Conservation (phyloP, 805 yeast genomes). For the Saccharomycopsis babjevae region DNA sequence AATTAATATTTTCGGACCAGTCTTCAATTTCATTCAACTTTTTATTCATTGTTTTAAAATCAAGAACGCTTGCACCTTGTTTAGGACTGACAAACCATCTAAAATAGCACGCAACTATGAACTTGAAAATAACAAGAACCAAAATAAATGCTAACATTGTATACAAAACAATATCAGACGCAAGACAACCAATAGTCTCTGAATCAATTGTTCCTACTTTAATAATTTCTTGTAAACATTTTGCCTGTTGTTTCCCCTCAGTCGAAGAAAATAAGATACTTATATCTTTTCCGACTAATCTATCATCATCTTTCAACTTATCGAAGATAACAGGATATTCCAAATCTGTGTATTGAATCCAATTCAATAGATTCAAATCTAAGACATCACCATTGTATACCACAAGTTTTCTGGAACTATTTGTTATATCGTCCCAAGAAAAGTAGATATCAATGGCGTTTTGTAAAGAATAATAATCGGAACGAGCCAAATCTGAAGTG, state of each 20-base stretch:
- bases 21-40: slow-evolving; percentile 64
- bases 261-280: slow-evolving; percentile 60
- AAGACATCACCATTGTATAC: slow-evolving; percentile 86
- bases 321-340: slow-evolving; percentile 67
- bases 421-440: slow-evolving; percentile 79
- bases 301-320: slow-evolving; percentile 41
- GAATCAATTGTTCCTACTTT: slow-evolving; percentile 87
- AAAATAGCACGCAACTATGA: slow-evolving; percentile 79
- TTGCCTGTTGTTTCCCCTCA: slow-evolving; percentile 59
- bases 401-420: slow-evolving; percentile 62
- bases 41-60: slow-evolving; percentile 48
- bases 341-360: slow-evolving; percentile 63
- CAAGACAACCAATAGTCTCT: slow-evolving; percentile 87
- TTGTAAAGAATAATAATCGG: slow-evolving; percentile 49
- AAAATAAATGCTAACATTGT: slow-evolving; percentile 78
- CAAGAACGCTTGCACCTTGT: slow-evolving; percentile 69
- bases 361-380: slow-evolving; percentile 65
- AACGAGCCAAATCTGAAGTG: slow-evolving; percentile 60
- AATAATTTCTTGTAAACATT: slow-evolving; percentile 74
- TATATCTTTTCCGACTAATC: slow-evolving; percentile 69
- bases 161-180: slow-evolving; percentile 73
- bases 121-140: slow-evolving; percentile 67
- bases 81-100: slow-evolving; percentile 69
- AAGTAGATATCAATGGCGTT: slow-evolving; percentile 70
- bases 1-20: slow-evolving; percentile 66